Evolutionary conservation across 257 asterid species (phyloP).

Genomic region (Linaria vulgaris): DNA sequence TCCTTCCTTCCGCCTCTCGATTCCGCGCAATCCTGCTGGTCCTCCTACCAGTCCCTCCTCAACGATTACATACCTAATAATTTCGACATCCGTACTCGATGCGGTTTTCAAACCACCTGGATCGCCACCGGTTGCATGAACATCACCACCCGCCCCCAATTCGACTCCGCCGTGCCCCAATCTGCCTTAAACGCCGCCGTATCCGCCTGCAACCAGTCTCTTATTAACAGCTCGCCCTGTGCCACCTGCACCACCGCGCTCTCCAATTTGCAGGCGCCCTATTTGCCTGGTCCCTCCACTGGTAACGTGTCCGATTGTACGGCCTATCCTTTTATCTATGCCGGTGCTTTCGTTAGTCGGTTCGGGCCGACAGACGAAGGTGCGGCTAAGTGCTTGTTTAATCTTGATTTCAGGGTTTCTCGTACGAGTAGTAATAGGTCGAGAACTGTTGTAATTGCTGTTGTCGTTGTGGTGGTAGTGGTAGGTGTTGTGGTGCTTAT

Average conservation of each 20-base stretch:
- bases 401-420: conserved; percentile 41
- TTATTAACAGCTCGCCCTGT: conserved; percentile 64
- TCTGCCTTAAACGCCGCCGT: conserved; percentile 35
- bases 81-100: conserved; percentile 50
- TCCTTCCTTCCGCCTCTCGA: conserved; percentile 58
- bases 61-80: conserved; percentile 33
- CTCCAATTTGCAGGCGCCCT: conserved; percentile 54
- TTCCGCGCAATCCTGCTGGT: conserved; percentile 70
- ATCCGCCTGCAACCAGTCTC: conserved; percentile 60
- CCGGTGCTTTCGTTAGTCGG: conserved; percentile 61
- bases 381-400: conserved; percentile 69
- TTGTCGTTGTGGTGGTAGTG: conserved; percentile 36
- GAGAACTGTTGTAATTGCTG: conserved; percentile 34
- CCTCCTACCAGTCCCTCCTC: conserved; percentile 43
- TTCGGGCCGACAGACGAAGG: conserved; percentile 70
- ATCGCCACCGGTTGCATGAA: conserved; percentile 71
- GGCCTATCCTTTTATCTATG: conserved; percentile 59
- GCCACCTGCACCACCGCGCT: conserved; percentile 68
- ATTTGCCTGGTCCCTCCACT: conserved; percentile 42
- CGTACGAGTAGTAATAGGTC: conserved; percentile 26
- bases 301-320: conserved; percentile 72
- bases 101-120: conserved; percentile 75
- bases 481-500: conserved; percentile 28
- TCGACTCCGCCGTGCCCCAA: conserved; percentile 51
- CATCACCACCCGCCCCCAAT: conserved; percentile 57